Evolutionary conservation across 208 protist species (phyloP).

Genomic region (Trypanosoma congolense): DNA sequence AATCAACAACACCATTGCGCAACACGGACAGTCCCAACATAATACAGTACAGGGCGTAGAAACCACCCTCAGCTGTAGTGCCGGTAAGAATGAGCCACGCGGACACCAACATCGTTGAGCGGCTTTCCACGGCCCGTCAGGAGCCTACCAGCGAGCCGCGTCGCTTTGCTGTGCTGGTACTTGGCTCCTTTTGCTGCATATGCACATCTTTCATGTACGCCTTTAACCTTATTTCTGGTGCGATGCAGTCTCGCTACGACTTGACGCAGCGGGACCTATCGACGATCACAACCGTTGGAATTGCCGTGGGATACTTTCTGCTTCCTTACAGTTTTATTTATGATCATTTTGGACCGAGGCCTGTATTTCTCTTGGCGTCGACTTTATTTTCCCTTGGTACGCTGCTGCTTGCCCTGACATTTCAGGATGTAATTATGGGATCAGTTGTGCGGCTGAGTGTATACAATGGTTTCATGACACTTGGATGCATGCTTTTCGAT

Average conservation of each 20-base stretch:
- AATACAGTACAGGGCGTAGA: too few species aligned
- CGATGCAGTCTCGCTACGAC: constrained; percentile 22
- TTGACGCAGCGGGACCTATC: constrained; percentile 54
- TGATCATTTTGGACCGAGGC: constrained; percentile 41
- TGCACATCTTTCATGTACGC: constrained; percentile 37
- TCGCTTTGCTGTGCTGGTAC: constrained; percentile 25
- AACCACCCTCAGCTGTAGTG: too few species aligned
- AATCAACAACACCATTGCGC: too few species aligned
- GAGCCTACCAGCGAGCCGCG: constrained; percentile 1
- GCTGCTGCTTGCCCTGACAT: constrained; percentile 42
- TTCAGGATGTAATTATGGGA: constrained; percentile 29
- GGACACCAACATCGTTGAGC: constrained; percentile 26
- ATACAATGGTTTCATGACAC: constrained; percentile 48
- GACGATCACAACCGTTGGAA: constrained; percentile 51
- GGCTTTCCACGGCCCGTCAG: constrained; percentile 23
- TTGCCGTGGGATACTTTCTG: constrained; percentile 35
- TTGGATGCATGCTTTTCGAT: constrained; percentile 48
- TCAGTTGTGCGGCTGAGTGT: constrained; percentile 30
- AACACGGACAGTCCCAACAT: too few species aligned
- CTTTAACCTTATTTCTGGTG: constrained; percentile 54
- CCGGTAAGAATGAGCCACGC: constrained; percentile 3
- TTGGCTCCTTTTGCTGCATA: constrained; percentile 20
- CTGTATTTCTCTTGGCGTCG: constrained; percentile 22
- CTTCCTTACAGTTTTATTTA: constrained; percentile 48
- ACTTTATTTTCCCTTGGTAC: constrained; percentile 32